phyloP scores from a whole-genome alignment of 148 eudicot species.

The Rhododendron vialii region DNA sequence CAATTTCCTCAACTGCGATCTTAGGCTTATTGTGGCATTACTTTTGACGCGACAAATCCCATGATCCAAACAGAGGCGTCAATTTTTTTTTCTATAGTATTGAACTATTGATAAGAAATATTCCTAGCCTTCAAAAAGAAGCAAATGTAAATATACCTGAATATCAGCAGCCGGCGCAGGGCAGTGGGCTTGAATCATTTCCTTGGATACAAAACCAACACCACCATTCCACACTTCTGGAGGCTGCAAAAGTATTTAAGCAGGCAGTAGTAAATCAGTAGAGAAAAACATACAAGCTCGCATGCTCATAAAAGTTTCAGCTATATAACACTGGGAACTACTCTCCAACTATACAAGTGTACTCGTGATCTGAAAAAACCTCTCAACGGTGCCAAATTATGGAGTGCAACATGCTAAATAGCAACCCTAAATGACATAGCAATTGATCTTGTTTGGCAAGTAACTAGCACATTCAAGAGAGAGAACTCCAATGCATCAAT shows the following conservation, averaged over 20 bases:
- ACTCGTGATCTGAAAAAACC: too few species aligned
- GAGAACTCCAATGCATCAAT: background rate
- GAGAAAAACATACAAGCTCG: background rate
- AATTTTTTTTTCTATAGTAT: background rate
- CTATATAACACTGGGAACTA: background rate
- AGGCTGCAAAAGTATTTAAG: slow-evolving; percentile 46
- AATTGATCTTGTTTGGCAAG: background rate
- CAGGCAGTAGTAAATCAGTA: background rate
- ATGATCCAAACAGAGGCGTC: background rate
- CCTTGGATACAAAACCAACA: slow-evolving; percentile 80
- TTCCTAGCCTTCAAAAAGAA: background rate
- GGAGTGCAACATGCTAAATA: background rate
- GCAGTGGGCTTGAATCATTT: slow-evolving; percentile 79
- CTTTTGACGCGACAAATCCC: background rate
- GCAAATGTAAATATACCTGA: slow-evolving; percentile 32
- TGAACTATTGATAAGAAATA: background rate
- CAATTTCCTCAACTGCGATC: background rate
- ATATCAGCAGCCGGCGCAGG: slow-evolving; percentile 79
- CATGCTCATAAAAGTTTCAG: background rate
- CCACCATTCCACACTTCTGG: slow-evolving; percentile 89
- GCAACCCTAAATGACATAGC: background rate
- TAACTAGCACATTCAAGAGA: background rate
- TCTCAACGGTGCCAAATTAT: background rate
- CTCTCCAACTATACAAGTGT: background rate
- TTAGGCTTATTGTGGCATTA: background rate